Evolutionary conservation across 345 rosid species (phyloP).

Genomic region (Populus alba): DNA sequence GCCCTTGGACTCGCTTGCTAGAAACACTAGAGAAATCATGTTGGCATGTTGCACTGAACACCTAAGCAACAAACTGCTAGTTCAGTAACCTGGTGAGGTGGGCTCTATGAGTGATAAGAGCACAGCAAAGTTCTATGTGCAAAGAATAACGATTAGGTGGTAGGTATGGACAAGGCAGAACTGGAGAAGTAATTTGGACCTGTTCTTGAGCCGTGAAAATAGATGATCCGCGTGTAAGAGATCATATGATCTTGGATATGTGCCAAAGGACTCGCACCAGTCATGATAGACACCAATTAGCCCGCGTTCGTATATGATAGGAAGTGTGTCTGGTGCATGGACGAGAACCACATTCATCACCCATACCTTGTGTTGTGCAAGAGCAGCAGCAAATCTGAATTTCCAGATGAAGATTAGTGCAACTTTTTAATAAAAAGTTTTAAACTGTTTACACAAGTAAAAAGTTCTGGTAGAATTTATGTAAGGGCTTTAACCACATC

Average conservation of each 20-base stretch:
- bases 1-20: too few species aligned
- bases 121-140: background rate
- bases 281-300: slow-evolving; percentile 84
- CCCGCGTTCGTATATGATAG: slow-evolving; percentile 78
- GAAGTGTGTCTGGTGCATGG: slow-evolving; percentile 91
- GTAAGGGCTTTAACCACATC: background rate
- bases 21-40: background rate
- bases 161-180: background rate
- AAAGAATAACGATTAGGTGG: background rate
- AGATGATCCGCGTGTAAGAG: slow-evolving; percentile 95
- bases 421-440: background rate
- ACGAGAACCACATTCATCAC: slow-evolving; percentile 91
- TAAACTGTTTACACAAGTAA: background rate
- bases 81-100: background rate
- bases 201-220: slow-evolving; percentile 89
- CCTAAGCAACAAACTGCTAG: background rate
- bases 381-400: slow-evolving; percentile 86
- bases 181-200: slow-evolving; percentile 33
- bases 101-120: background rate
- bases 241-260: slow-evolving; percentile 93
- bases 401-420: slow-evolving; percentile 6
- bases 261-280: slow-evolving; percentile 91
- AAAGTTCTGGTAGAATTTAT: background rate
- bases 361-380: slow-evolving; percentile 71
- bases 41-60: background rate